Evolutionary conservation across 2,329 filamentous ascomycete species (phyloP), one percentile per base, ranked within the genome.

Genomic region (Monosporascus sp.): DNA sequence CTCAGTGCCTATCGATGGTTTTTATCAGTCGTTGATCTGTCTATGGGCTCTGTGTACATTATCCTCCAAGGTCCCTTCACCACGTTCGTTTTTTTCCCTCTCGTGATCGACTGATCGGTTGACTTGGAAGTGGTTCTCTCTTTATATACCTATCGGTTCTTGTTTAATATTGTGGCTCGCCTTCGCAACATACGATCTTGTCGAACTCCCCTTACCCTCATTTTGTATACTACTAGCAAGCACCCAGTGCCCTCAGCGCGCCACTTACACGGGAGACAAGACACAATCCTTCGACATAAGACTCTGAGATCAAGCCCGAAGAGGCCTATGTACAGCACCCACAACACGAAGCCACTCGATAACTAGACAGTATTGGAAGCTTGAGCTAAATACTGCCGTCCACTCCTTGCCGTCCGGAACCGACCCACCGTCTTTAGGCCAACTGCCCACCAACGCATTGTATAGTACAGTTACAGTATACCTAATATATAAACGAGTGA

Each of bases 11-110:
- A 68, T 69, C 69, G 63, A 67, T 65, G 66, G 67, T 60, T 66
- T 70, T 69, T 72, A 72, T 71, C 71, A 70, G 69, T 70, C 63
- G 67, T 72, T 72, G 69, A 73, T 65, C 63, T 64, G 63, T 60
- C 61, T 65, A 61, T 56, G 58, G 60, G 51, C 54, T 62, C 58
- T 63, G 63, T 61, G 43, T 67, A 65, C 62, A 66, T 60, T 66
- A 67, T 65, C 64, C 62, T 63, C 60, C 58, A 61, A 60, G 63
- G 62, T 63, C 64, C 63, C 63, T 65, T 65, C 61, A 61, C 62
- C 60, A 66, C 63, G 62, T 60, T 65, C 63, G 59, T 68, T 59
- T 55, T 65, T 65, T 58, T 63, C 55, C 58, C 51, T 50, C 63
- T 57, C 54, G 62, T 65, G 65, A 69, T 69, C 65, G 66, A 68